These are phyloP conservation scores for Ganoderma lingzhi DNA, from an alignment of 1,284 basidiomycete species.

Conservation along the genomic window DNA sequence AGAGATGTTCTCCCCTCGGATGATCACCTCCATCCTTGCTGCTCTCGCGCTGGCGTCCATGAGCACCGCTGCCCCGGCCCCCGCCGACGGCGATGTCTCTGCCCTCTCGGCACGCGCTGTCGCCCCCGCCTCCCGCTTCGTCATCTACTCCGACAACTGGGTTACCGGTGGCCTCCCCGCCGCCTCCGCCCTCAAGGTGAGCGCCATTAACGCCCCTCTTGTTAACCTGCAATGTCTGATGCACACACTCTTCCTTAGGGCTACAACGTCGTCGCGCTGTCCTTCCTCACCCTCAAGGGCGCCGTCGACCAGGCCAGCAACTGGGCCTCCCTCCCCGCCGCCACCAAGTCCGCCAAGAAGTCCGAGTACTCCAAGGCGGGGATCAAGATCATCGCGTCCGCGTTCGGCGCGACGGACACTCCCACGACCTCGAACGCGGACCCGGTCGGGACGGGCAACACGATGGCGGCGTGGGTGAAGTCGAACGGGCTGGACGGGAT, in stretches of 20 bases:
- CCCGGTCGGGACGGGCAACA: constrained; percentile 51
- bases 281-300: constrained; percentile 27
- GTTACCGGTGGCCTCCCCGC: constrained; percentile 26
- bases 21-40: constrained; percentile 27
- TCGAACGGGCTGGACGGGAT: constrained; percentile 55
- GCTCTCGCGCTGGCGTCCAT: constrained; percentile 29
- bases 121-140: constrained; percentile 25
- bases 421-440: constrained; percentile 56
- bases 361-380: constrained; percentile 53
- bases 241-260: constrained; percentile 7
- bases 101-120: constrained; percentile 19
- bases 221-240: no score
- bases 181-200: constrained; percentile 16
- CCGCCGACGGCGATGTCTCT: constrained; percentile 9
- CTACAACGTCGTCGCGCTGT: constrained; percentile 28
- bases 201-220: no score
- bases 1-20: constrained; percentile 31
- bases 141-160: constrained; percentile 29
- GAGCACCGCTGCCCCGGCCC: constrained; percentile 22
- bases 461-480: constrained; percentile 50
- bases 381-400: constrained; percentile 57
- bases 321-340: constrained; percentile 22
- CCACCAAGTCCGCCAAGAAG: constrained; percentile 47
- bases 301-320: constrained; percentile 24
- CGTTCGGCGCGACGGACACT: constrained; percentile 58